Conservation (phyloP, 2,329 filamentous ascomycete species). For the Pseudopithomyces chartarum region DNA sequence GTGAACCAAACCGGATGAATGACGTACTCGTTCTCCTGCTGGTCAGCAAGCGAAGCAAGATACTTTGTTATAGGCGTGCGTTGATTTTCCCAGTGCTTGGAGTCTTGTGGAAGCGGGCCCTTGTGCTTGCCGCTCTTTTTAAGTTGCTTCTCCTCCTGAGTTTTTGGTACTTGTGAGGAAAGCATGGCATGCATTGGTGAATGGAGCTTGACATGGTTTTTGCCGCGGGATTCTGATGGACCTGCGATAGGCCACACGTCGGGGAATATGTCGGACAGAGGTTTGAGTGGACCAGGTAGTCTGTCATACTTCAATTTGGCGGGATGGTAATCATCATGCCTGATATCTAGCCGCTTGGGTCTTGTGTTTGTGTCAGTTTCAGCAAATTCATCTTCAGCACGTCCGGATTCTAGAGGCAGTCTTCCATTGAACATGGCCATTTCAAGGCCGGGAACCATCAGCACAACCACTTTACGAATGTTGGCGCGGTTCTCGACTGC, state of each 20-base stretch:
- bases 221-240: constrained; percentile 76
- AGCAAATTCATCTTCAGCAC: constrained; percentile 14
- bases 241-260: constrained; percentile 89
- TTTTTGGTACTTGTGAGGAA: constrained; percentile 71
- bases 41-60: constrained; percentile 71
- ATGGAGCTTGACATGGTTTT: constrained; percentile 71
- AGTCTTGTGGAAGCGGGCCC: constrained; percentile 63
- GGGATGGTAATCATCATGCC: constrained; percentile 58
- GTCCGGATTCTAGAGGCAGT: constrained; percentile 20
- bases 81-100: constrained; percentile 72
- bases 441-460: constrained; percentile 93
- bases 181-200: constrained; percentile 88
- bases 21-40: constrained; percentile 82
- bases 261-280: constrained; percentile 80
- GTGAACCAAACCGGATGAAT: constrained; percentile 78
- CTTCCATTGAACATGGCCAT: constrained; percentile 81
- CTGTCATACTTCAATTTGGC: constrained; percentile 47
- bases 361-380: constrained; percentile 21
- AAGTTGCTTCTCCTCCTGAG: constrained; percentile 68
- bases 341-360: constrained; percentile 40
- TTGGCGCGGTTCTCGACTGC: constrained; percentile 61
- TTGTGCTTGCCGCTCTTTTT: constrained; percentile 48
- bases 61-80: constrained; percentile 84
- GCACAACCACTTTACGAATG: constrained; percentile 76
- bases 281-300: constrained; percentile 54